Conservation (phyloP, 768 basidiomycete genomes). For the Saitozyma sp. region DNA sequence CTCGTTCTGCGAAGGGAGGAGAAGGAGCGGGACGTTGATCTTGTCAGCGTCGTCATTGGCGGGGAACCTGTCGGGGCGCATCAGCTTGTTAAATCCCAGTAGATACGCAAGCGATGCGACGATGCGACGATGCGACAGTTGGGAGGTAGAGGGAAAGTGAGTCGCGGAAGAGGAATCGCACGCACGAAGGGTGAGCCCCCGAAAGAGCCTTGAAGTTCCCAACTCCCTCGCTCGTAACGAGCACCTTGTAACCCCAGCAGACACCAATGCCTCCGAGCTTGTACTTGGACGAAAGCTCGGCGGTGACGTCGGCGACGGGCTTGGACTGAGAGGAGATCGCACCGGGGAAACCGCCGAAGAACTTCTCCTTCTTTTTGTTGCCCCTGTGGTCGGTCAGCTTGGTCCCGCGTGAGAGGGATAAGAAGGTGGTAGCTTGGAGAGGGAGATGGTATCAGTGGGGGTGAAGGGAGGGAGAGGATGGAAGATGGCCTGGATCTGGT, state of each 20-base stretch:
- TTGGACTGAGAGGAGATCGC: constrained; percentile 39
- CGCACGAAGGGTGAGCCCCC: constrained; percentile 59
- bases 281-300: constrained; percentile 25
- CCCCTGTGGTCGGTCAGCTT: too few relatives aligned
- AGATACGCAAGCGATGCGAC: too few relatives aligned
- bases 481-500: too few relatives aligned
- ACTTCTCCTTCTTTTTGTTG: constrained; percentile 55
- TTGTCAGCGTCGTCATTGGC: constrained; percentile 58
- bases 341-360: constrained; percentile 63
- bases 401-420: too few relatives aligned
- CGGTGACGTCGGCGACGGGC: constrained; percentile 16
- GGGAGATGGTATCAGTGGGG: too few relatives aligned
- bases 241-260: constrained; percentile 46
- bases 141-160: too few relatives aligned
- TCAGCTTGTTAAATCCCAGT: too few relatives aligned
- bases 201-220: constrained; percentile 52
- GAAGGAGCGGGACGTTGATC: constrained; percentile 60
- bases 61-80: too few relatives aligned
- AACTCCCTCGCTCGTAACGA: constrained; percentile 12
- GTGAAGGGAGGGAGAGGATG: too few relatives aligned
- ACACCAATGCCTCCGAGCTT: constrained; percentile 32
- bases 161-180: too few relatives aligned
- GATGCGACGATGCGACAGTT: too few relatives aligned
- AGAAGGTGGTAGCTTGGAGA: too few relatives aligned
- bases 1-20: constrained; percentile 65